phyloP scores from a whole-genome alignment of 257 asterid genomes.

The Lycium ferocissimum region DNA sequence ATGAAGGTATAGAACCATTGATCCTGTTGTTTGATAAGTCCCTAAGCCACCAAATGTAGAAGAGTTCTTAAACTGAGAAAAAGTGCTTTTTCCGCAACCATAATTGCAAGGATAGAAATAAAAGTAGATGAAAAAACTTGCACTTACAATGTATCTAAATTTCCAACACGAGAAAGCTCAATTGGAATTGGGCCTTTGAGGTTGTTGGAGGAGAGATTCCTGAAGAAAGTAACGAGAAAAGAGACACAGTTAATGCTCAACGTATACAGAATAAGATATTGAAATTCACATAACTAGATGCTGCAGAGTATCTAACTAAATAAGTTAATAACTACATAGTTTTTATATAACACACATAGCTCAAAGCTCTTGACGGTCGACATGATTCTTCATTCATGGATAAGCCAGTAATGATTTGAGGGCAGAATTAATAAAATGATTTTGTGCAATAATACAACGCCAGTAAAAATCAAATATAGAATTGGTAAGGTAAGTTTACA shows the following conservation, averaged over 20 bases:
- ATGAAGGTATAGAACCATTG: constrained; percentile 76
- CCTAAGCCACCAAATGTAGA: constrained; percentile 46
- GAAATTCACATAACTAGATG: background rate
- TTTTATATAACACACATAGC: background rate
- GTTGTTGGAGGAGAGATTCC: constrained; percentile 84
- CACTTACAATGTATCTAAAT: constrained; percentile 92
- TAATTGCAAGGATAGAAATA: background rate
- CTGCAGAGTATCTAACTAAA: background rate
- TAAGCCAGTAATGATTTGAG: background rate
- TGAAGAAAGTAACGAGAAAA: constrained; percentile 31
- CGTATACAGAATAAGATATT: background rate
- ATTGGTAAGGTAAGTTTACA: background rate
- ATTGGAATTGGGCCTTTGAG: constrained; percentile 84
- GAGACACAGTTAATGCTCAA: background rate
- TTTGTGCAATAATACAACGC: background rate
- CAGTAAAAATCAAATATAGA: background rate
- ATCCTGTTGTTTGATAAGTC: constrained; percentile 85
- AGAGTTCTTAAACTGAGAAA: background rate
- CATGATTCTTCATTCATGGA: background rate
- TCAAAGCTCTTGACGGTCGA: background rate
- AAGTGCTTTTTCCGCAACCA: background rate
- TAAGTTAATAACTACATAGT: background rate
- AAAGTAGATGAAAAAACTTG: background rate
- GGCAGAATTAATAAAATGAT: background rate
- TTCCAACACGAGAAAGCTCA: constrained; percentile 90